phyloP scores from a whole-genome alignment of 805 yeast genomes.

The Sugiyamaella mastotermitis region DNA sequence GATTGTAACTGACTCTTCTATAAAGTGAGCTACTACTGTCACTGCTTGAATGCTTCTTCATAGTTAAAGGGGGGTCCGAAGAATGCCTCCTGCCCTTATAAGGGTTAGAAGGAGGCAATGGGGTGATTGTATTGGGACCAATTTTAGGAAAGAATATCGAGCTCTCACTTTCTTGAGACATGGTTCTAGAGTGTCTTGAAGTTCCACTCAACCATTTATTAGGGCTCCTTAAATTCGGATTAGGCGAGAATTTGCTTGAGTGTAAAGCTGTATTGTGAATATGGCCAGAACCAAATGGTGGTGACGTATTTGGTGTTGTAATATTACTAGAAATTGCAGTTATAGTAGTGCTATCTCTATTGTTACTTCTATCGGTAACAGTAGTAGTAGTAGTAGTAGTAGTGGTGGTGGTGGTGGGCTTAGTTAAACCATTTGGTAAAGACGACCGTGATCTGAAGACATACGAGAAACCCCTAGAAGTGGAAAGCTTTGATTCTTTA shows the following conservation, averaged over 20 bases:
- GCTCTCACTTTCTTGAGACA: too few relatives aligned
- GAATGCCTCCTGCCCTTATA: not conserved
- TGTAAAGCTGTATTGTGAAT: too few relatives aligned
- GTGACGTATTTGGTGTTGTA: too few relatives aligned
- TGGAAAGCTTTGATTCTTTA: not conserved
- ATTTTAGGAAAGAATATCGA: too few relatives aligned
- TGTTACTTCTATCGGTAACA: not conserved
- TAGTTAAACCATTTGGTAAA: not conserved
- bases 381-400: not conserved
- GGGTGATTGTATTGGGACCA: too few relatives aligned
- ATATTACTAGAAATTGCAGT: not conserved
- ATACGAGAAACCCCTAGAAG: too few relatives aligned
- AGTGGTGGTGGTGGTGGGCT: not conserved
- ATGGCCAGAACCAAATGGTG: not conserved
- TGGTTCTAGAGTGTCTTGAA: too few relatives aligned
- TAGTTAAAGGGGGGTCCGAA: not conserved
- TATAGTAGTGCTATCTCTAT: not conserved
- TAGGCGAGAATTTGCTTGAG: too few relatives aligned
- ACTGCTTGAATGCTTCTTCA: not conserved
- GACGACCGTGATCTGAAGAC: not conserved
- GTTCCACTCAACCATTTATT: too few relatives aligned
- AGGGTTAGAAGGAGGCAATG: too few relatives aligned
- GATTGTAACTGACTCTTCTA: not conserved
- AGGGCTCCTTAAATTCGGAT: too few relatives aligned
- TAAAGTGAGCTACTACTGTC: not conserved